Evolutionary conservation across 2,329 filamentous ascomycete genomes (phyloP), one percentile per base, ranked within the genome.

Genomic region (Colletotrichum sp.): DNA sequence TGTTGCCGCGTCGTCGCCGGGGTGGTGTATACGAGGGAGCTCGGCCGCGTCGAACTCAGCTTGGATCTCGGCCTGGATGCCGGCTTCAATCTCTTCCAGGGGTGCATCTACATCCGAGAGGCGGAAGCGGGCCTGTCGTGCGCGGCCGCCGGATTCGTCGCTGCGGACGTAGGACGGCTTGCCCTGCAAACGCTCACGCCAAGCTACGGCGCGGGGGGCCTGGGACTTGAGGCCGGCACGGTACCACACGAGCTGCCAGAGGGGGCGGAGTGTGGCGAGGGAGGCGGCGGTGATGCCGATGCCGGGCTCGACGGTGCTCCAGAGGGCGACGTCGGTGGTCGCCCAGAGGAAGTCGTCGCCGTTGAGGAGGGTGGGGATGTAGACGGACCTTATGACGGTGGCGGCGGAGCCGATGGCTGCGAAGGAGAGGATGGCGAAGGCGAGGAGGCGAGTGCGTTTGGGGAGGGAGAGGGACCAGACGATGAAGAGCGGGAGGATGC

Each of bases 291-390:
- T 83, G 55, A 87, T 85, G 36, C 84, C 86, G 48, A 87, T 83
- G 6, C 85, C 85, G 6, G 84, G 84, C 76, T 88, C 86, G 48
- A 87, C 82, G 24, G 86, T 87, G 2, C 84, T 87, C 86, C 86
- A 88, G 71, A 88, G 85, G 21, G 85, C 85, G 7, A 87, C 80
- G 63, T 86, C 85, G 24, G 85, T 82, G 21, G 84, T 85, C 48
- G 85, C 82, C 81, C 85, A 87, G 12, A 87, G 83, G 74, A 86
- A 87, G 72, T 88, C 86, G 55, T 79, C 76, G 28, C 83, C 82
- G 7, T 83, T 77, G 38, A 81, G 81, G 16, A 88, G 78, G 6
- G 80, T 76, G 36, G 82, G 78, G 30, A 87, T 83, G 76, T 86
- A 88, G 1, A 85, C 81, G 63, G 87, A 85, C 2, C 86, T 83